phyloP scores from a whole-genome alignment of 441 rosid genomes.

The Erodium moschatum region DNA sequence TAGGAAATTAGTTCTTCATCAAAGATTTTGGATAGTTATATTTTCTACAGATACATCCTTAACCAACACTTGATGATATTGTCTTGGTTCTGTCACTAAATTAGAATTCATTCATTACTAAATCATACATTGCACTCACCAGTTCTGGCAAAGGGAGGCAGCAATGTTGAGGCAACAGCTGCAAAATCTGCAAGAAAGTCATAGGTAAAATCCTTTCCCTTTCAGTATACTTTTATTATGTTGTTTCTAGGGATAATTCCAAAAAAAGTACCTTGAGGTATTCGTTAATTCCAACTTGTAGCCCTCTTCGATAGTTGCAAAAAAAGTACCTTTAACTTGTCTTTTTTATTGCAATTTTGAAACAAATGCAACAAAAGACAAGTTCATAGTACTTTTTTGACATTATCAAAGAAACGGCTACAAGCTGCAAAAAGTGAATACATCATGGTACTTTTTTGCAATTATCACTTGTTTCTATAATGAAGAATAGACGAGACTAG shows the following conservation, averaged over 20 bases:
- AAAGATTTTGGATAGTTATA: not conserved
- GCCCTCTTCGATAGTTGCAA: no score
- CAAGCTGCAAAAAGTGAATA: no score
- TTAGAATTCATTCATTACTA: not conserved
- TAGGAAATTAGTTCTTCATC: not conserved
- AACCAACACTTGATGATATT: not conserved
- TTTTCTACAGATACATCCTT: not conserved
- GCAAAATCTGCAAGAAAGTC: constrained; percentile 67
- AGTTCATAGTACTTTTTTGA: no score
- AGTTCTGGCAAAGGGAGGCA: constrained; percentile 91
- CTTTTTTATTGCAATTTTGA: no score
- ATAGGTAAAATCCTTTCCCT: constrained; percentile 44
- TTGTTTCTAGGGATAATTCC: not conserved
- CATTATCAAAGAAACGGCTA: no score
- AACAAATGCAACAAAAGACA: no score
- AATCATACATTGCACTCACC: constrained; percentile 22
- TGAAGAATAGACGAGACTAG: not conserved
- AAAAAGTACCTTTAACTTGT: no score
- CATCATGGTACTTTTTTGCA: no score
- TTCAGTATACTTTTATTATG: constrained; percentile 6
- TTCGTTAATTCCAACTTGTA: no score
- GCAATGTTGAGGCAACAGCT: constrained; percentile 70
- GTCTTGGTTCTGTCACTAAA: not conserved
- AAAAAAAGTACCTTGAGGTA: no score
- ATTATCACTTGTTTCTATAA: no score